Evolutionary conservation across 78 protist species (phyloP).

Genomic region (Dictyostelium discoideum): DNA sequence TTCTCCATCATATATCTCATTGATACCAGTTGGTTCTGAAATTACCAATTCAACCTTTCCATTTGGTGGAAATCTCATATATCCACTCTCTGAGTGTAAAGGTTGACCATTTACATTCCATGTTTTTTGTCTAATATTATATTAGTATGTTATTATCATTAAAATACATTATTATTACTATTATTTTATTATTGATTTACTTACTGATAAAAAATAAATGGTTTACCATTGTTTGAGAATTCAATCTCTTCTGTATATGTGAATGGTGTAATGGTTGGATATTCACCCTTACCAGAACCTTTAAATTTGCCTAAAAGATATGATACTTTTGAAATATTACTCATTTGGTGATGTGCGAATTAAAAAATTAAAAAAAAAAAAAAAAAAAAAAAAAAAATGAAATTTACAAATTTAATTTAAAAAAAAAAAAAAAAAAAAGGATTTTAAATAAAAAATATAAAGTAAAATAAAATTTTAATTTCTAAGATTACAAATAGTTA

Average conservation of each 20-base stretch:
- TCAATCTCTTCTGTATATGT: slow-evolving; percentile 35
- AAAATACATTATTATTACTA: background rate
- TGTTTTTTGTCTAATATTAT: slow-evolving; percentile 37
- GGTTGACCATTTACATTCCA: slow-evolving; percentile 7
- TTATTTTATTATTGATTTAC: background rate
- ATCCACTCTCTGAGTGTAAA: slow-evolving; percentile 50
- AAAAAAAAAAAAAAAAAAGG: background rate
- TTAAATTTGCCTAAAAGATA: background rate
- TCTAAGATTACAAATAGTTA: background rate
- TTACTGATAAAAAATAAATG: slow-evolving; percentile 29
- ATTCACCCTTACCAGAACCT: background rate
- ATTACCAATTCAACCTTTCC: slow-evolving; percentile 22
- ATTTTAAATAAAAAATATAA: background rate
- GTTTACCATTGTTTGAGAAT: slow-evolving; percentile 53
- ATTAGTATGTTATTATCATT: too few relatives aligned
- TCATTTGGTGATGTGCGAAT: background rate
- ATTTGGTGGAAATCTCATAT: slow-evolving; percentile 50
- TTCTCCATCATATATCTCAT: slow-evolving; percentile 49
- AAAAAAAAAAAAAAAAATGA: background rate
- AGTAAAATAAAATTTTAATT: too few relatives aligned
- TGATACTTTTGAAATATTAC: background rate
- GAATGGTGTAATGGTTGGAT: slow-evolving; percentile 62
- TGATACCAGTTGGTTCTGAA: slow-evolving; percentile 31
- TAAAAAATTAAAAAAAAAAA: background rate
- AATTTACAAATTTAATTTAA: background rate